Percentiles rank a stretch among this genome's conserved stretches.
These are phyloP conservation scores for Metroxylon sagu DNA, from an alignment of 176 grass and related monocot genomes.

Conservation along the genomic window DNA sequence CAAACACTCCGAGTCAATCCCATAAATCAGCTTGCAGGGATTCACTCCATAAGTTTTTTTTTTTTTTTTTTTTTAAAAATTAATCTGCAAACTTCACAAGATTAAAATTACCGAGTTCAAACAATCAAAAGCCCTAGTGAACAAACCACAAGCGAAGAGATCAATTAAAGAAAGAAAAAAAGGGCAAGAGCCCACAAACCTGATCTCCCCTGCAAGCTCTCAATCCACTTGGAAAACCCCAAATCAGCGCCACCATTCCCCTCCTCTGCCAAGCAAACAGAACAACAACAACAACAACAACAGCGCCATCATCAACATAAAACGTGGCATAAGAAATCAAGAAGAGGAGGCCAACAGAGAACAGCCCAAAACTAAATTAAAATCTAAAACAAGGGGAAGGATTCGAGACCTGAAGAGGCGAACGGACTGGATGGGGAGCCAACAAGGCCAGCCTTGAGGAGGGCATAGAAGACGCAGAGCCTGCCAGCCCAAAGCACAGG, in stretches of 20 bases:
- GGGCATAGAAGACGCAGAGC: conserved; percentile 83
- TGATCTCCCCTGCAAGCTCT: conserved; percentile 49
- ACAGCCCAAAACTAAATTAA: background rate
- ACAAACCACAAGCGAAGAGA: background rate
- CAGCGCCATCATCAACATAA: background rate
- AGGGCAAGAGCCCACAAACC: conserved; percentile 27
- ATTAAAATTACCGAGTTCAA: no score
- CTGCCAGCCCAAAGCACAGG: conserved; percentile 76
- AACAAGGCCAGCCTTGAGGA: conserved; percentile 66
- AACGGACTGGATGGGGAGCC: conserved; percentile 77
- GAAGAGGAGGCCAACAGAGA: no score
- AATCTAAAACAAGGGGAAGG: background rate
- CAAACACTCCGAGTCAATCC: no score
- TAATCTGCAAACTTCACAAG: background rate
- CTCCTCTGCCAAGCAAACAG: conserved; percentile 8
- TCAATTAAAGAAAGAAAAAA: background rate
- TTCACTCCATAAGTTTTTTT: no score
- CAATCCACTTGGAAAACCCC: conserved; percentile 66
- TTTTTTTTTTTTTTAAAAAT: background rate
- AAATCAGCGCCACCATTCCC: conserved; percentile 47
- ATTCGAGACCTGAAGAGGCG: conserved; percentile 32
- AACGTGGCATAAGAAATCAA: background rate
- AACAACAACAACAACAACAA: background rate
- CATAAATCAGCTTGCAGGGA: no score
- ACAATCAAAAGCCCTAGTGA: background rate